These are phyloP conservation scores for Annona cherimola DNA, from an alignment of 164 flowering plant species.

Conservation along the genomic window DNA sequence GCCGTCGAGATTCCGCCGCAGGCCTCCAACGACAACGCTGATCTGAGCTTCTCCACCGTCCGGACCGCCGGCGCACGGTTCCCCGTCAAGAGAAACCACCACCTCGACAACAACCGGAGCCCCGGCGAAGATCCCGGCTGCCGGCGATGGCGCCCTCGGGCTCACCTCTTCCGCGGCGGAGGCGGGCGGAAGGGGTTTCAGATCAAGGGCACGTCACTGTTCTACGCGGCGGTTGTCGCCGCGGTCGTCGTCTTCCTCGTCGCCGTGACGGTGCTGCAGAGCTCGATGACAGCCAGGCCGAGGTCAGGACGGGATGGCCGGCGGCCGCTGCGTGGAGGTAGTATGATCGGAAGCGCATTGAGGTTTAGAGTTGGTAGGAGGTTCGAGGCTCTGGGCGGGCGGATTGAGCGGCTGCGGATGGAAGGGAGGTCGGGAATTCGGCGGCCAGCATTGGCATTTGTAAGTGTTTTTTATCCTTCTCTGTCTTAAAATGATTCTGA, in stretches of 20 bases:
- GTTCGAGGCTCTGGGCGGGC: not conserved
- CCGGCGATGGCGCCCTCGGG: constrained; percentile 34
- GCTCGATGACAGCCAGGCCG: constrained; percentile 19
- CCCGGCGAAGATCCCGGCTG: not conserved
- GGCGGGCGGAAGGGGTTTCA: constrained; percentile 36
- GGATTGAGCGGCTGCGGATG: not conserved
- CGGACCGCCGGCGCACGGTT: constrained; percentile 9
- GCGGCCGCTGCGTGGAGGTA: not conserved
- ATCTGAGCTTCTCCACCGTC: constrained; percentile 11
- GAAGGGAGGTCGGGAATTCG: not conserved
- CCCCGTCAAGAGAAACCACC: constrained; percentile 17
- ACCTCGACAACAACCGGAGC: constrained; percentile 3
- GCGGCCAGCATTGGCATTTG: not conserved
- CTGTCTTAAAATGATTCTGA: not conserved
- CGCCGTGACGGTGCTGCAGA: constrained; percentile 60
- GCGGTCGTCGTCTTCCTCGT: constrained; percentile 46
- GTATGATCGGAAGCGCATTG: not conserved
- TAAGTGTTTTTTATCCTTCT: not conserved
- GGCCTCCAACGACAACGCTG: constrained; percentile 9
- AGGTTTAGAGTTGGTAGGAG: not conserved
- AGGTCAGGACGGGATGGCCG: not conserved
- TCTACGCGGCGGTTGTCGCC: constrained; percentile 35
- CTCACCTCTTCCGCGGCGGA: constrained; percentile 27
- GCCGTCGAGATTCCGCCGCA: constrained; percentile 9
- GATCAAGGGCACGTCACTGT: constrained; percentile 32